Conservation (phyloP, 768 basidiomycete species). For the Hericium erinaceus region DNA sequence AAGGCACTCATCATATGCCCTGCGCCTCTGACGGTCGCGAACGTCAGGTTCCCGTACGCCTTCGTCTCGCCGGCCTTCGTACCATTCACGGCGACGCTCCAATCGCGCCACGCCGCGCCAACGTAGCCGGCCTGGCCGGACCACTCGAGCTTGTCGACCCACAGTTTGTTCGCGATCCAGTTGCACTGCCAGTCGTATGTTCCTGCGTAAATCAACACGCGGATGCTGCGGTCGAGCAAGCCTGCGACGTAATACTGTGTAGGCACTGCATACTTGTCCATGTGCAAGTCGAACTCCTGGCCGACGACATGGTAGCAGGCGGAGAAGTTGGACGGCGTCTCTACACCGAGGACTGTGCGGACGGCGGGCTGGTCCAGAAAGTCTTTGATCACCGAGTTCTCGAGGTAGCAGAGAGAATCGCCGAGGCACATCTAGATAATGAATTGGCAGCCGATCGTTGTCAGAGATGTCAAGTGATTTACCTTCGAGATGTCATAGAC, state of each 20-base stretch:
- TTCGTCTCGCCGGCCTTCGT: constrained; percentile 47
- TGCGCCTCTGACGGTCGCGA: constrained; percentile 53
- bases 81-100: constrained; percentile 41
- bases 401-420: constrained; percentile 29
- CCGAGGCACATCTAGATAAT: constrained; percentile 19
- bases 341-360: constrained; percentile 38
- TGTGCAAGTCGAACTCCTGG: constrained; percentile 15
- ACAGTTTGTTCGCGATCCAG: constrained; percentile 67
- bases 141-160: constrained; percentile 72
- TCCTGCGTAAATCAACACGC: constrained; percentile 65
- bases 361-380: constrained; percentile 39
- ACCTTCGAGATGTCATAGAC: constrained; percentile 53
- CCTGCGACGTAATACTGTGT: constrained; percentile 58
- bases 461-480: not conserved
- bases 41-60: constrained; percentile 48
- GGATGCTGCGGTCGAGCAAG: constrained; percentile 69
- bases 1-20: constrained; percentile 49
- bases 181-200: constrained; percentile 78
- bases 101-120: constrained; percentile 41
- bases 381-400: constrained; percentile 29
- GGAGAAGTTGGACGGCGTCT: constrained; percentile 40
- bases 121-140: constrained; percentile 46
- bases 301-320: constrained; percentile 46
- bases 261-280: constrained; percentile 47
- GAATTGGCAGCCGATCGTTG: not conserved